phyloP scores from a whole-genome alignment of 2,329 filamentous ascomycete genomes.

The Colletotrichum kahawae region DNA sequence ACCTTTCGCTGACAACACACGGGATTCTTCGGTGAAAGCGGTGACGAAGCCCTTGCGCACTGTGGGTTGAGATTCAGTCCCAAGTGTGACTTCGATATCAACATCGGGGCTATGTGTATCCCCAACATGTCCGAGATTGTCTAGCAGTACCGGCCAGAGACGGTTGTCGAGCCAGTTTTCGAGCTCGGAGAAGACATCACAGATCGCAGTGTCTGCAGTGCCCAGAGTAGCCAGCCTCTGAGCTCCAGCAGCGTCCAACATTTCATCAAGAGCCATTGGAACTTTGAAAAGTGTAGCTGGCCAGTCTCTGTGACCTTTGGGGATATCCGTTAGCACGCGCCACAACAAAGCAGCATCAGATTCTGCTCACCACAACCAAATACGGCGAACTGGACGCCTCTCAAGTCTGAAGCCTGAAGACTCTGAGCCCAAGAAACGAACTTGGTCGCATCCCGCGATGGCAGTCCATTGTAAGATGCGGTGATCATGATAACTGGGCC shows the following conservation, averaged over 20 bases:
- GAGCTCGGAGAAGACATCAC: conserved; percentile 71
- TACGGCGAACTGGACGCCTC: conserved; percentile 63
- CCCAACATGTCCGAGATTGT: neutral
- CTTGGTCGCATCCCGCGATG: conserved; percentile 69
- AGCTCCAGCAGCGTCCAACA: conserved; percentile 23
- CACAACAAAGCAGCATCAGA: neutral
- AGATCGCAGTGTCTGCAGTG: conserved; percentile 59
- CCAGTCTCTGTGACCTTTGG: conserved; percentile 47
- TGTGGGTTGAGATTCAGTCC: conserved; percentile 55
- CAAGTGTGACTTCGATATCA: conserved; percentile 46
- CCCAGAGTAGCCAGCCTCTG: conserved; percentile 49
- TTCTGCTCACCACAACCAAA: conserved; percentile 61
- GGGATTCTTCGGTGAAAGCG: conserved; percentile 58
- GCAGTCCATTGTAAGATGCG: conserved; percentile 72
- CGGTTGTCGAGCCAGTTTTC: conserved; percentile 68
- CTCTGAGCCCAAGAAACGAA: conserved; percentile 68
- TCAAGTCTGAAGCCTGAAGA: conserved; percentile 45
- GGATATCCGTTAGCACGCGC: neutral
- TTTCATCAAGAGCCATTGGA: conserved; percentile 35
- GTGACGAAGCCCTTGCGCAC: conserved; percentile 61
- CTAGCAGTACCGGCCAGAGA: conserved; percentile 51
- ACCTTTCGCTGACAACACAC: conserved; percentile 42
- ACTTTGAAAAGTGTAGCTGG: conserved; percentile 65
- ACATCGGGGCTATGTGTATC: conserved; percentile 39
- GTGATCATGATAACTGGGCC: conserved; percentile 67